Base-by-base conservation (phyloP, 345 rosid genomes). In the Litchi chinensis region DNA sequence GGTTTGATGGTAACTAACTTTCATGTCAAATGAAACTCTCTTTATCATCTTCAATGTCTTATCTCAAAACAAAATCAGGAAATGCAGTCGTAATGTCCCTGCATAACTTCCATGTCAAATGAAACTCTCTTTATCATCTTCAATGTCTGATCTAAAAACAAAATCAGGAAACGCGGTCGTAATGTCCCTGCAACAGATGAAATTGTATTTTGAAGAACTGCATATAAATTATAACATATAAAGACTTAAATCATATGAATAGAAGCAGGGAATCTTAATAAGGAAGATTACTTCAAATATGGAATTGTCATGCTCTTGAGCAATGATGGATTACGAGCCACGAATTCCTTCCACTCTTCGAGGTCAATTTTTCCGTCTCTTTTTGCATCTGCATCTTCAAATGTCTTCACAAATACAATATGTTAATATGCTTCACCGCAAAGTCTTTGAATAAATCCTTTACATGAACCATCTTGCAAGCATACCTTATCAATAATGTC, bases 271-370 rank as follows among this genome's bases (percentile, higher is more conserved):
- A 59, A 39, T 44, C 63, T 21, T 46, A 68, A 32, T 32, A 15
- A 68, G 41, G 41, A 65, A 16, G 68, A 74, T 82, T 85, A 85
- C 88, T 63, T 77, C 52, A 90, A 65, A 81, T 86, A 82, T 66
- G 88, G 91, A 73, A 89, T 69, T 3, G 88, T 87, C 86, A 86
- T 86, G 63, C 79, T 82, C 79, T 80, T 83, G n/a, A 90, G 86
- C 50, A 87, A 19, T 9, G 85, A 80, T 44, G 88, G 87, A 48
- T 83, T 76, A 13, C 80, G 80, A 48, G 70, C 37, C 24, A 78
- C 85, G 24, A 79, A 78, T 46, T 81, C 79, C 65, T 73, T 73
- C 88, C 91, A 87, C 72, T 83, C 91, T 73, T 85, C 80, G 1
- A 37, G 52, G 70, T 90, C 89, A 52, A 88, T 83, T 69, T 86